These are phyloP conservation scores for Eleusine indica DNA, from an alignment of 176 grass and related monocot genomes.

Conservation along the genomic window DNA sequence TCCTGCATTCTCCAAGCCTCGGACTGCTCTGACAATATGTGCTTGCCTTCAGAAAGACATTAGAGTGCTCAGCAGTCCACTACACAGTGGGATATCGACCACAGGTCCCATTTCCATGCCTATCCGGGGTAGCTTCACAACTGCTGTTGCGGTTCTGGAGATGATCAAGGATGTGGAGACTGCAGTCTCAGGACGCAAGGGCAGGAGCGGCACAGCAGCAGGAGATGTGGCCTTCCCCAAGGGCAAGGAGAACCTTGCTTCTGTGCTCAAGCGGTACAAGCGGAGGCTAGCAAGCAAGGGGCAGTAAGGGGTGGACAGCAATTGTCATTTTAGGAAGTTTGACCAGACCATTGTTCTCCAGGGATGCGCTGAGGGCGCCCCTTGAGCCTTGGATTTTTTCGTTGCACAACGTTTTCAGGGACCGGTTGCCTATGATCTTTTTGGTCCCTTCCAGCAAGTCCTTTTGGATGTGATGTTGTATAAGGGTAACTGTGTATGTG, in stretches of 20 bases:
- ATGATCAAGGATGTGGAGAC: constrained; percentile 87
- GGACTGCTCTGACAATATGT: constrained; percentile 48
- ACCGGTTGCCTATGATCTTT: constrained; percentile 31
- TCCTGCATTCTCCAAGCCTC: constrained; percentile 79
- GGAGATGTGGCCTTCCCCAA: constrained; percentile 96
- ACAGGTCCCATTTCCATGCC: constrained; percentile 18
- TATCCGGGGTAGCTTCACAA: constrained; percentile 65
- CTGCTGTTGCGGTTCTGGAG: constrained; percentile 61
- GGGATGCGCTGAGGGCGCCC: neutral
- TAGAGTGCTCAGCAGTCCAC: constrained; percentile 36
- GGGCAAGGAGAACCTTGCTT: constrained; percentile 98
- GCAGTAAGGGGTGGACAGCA: constrained; percentile 4
- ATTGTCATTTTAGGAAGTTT: constrained; percentile 40
- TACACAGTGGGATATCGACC: constrained; percentile 5
- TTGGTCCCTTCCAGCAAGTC: constrained; percentile 45
- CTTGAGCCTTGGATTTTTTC: constrained; percentile 71
- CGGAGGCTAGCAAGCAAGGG: constrained; percentile 76
- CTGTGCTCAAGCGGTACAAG: constrained; percentile 96
- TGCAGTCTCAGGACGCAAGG: constrained; percentile 79
- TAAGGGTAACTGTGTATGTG: constrained; percentile 44
- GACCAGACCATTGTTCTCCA: constrained; percentile 43
- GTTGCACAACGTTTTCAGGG: constrained; percentile 61
- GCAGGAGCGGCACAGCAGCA: constrained; percentile 84
- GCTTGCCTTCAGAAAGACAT: constrained; percentile 59
- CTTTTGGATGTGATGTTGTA: constrained; percentile 60